Conservation (phyloP, 495 filamentous ascomycete species). For the Penicillium diatomitis region DNA sequence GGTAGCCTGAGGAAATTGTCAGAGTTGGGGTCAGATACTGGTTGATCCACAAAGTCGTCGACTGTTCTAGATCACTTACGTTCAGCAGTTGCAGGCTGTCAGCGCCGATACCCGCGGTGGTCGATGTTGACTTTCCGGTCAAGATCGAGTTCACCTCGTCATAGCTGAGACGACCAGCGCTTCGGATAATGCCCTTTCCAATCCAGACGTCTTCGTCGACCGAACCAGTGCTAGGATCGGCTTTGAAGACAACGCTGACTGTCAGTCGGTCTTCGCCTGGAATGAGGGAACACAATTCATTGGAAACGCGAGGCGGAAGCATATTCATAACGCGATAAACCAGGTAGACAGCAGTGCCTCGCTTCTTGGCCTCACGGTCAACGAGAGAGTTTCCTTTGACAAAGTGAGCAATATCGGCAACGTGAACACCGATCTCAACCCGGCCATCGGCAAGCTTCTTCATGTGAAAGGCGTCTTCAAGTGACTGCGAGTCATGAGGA, state of each 20-base stretch:
- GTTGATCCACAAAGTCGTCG: too few relatives aligned
- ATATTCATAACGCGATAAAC: slow-evolving; percentile 87
- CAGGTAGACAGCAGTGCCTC: slow-evolving; percentile 89
- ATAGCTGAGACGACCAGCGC: slow-evolving; percentile 72
- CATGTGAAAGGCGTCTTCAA: slow-evolving; percentile 88
- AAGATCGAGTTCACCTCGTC: slow-evolving; percentile 77
- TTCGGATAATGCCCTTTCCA: slow-evolving; percentile 89
- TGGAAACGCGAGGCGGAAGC: slow-evolving; percentile 74
- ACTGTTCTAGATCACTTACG: slow-evolving; percentile 38
- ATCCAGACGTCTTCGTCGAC: slow-evolving; percentile 80
- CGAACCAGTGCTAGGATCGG: slow-evolving; percentile 66
- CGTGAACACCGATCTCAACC: slow-evolving; percentile 92
- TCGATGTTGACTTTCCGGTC: slow-evolving; percentile 47
- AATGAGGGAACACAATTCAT: slow-evolving; percentile 77
- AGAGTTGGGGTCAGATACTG: background rate
- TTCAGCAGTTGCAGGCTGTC: slow-evolving; percentile 71
- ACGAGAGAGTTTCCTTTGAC: slow-evolving; percentile 94
- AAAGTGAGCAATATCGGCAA: slow-evolving; percentile 93
- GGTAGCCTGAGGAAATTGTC: slow-evolving; percentile 42
- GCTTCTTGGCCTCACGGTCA: slow-evolving; percentile 95
- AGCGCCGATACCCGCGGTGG: slow-evolving; percentile 48
- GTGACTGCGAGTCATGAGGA: slow-evolving; percentile 68
- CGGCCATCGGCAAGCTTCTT: slow-evolving; percentile 71
- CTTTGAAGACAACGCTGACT: slow-evolving; percentile 83
- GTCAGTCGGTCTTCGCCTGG: slow-evolving; percentile 84